These are phyloP conservation scores for Clavispora vitiphila DNA, from an alignment of 805 yeast species.

Conservation along the genomic window DNA sequence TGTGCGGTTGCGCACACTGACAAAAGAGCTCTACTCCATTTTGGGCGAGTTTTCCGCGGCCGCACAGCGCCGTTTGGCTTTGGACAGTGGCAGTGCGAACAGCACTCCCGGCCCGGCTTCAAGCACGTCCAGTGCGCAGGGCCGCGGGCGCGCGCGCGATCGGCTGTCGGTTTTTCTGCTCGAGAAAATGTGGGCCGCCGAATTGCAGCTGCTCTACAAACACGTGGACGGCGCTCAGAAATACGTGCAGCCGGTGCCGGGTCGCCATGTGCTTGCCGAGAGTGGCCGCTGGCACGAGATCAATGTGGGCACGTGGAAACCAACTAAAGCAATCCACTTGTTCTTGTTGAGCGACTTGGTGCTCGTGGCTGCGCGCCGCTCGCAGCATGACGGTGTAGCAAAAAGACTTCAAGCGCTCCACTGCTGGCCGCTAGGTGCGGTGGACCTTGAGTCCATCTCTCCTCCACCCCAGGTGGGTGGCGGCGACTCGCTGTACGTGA, in stretches of 20 bases:
- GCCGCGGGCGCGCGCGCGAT: constrained; percentile 39
- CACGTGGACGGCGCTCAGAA: constrained; percentile 92
- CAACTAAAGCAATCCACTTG: constrained; percentile 68
- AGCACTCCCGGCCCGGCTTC: constrained; percentile 8
- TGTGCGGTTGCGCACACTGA: constrained; percentile 52
- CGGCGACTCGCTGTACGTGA: constrained; percentile 28
- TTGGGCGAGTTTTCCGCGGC: constrained; percentile 53
- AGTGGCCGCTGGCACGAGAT: constrained; percentile 84
- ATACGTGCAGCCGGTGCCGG: constrained; percentile 66
- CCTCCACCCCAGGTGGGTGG: constrained; percentile 16
- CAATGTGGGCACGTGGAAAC: constrained; percentile 80
- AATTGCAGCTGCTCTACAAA: constrained; percentile 62
- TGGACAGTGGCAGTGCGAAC: constrained; percentile 33
- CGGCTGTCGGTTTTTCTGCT: constrained; percentile 67
- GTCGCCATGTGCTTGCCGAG: constrained; percentile 74
- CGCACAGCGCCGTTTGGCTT: constrained; percentile 52
- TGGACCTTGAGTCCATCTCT: constrained; percentile 40
- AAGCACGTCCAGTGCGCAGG: too few species aligned
- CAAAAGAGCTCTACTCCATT: constrained; percentile 56
- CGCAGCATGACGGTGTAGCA: constrained; percentile 22
- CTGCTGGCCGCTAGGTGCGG: constrained; percentile 72
- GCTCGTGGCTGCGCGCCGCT: constrained; percentile 63
- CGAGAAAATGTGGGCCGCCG: constrained; percentile 78
- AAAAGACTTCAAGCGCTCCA: constrained; percentile 59
- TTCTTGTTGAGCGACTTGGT: constrained; percentile 74